These are phyloP conservation scores for Phaeosphaeriaceae sp. DNA, from an alignment of 2,329 filamentous ascomycete genomes.

Conservation along the genomic window DNA sequence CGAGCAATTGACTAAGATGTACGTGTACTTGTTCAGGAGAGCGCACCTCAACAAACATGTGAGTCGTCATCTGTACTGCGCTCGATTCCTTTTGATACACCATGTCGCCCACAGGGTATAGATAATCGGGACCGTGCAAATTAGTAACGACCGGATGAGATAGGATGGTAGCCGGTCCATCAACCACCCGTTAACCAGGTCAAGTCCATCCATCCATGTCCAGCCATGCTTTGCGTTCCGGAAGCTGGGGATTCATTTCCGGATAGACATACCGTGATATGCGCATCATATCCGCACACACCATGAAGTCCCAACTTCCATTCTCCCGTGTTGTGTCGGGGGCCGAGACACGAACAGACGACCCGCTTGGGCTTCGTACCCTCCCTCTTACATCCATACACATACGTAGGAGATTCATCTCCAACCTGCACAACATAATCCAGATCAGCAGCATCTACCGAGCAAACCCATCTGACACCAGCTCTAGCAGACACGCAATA, in stretches of 20 bases:
- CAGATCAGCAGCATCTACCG: too few species aligned
- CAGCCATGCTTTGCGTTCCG: neutral
- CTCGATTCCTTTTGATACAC: too few species aligned
- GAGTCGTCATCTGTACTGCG: too few species aligned
- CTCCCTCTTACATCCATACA: too few species aligned
- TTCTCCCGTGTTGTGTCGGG: neutral
- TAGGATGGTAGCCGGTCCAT: neutral
- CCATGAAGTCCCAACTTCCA: neutral
- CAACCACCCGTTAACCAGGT: neutral
- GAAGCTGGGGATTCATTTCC: neutral
- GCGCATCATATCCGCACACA: neutral
- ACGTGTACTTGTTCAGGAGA: too few species aligned
- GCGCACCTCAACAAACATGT: too few species aligned
- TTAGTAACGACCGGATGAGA: neutral
- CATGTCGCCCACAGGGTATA: neutral
- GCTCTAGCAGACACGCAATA: neutral
- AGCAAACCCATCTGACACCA: neutral
- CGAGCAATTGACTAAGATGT: neutral
- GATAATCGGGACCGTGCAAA: neutral
- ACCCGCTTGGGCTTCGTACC: too few species aligned
- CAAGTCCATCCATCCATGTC: neutral
- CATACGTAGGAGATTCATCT: too few species aligned
- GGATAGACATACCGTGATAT: neutral
- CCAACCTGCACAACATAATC: too few species aligned
- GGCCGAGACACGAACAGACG: neutral